Evolutionary conservation across 768 basidiomycete genomes (phyloP), one percentile per base, ranked within the genome.

Genomic region (Calocybe cyanea): DNA sequence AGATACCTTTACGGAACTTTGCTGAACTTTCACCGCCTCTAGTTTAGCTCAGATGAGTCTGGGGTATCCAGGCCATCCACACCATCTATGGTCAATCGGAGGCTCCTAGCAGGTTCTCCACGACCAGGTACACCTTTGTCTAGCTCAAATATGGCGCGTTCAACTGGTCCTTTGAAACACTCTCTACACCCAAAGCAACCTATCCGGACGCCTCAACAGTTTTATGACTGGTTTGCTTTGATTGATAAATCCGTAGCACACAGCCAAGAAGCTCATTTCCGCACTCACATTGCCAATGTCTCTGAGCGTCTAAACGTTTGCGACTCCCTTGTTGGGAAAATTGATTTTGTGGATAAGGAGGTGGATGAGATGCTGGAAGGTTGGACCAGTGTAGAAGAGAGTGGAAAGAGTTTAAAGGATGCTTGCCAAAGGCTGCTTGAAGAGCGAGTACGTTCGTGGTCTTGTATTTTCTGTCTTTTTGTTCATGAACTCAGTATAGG

Each of bases 161-260:
- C 52, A 13, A 23, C 41, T 15, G 48, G 41, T 15, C 18, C 32
- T 18, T 30, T 41, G 17, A 38, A 66, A 7, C 80, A 86, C 57
- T 74, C 82, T 0, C 67, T 91, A 13, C 85, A 87, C 57, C 87
- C 90, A 2, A 78, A 76, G 40, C 77, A 81, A 32, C 85, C 89
- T 4, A 83, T 98, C 31, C 79, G 86, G 51, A 95, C 92, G 0
- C 86, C 93, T 1, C 92, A 98, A 57, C 92, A 97, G 54, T 95
- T 99, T 65, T 92, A 94, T 60, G 95, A 98, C 67, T 96, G 93
- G 86, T 95, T 93, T 63, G 75, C 90, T 3, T 74, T 87, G 32
- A 83, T 99, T 43, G 93, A 96, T 53, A 76, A 87, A 13, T 87
- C 87, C 2, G 90, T 96, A 30, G 87, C 92, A 7, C 92, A 92